phyloP scores from a whole-genome alignment of 2,329 filamentous ascomycete species.

The Bipolaris oryzae region DNA sequence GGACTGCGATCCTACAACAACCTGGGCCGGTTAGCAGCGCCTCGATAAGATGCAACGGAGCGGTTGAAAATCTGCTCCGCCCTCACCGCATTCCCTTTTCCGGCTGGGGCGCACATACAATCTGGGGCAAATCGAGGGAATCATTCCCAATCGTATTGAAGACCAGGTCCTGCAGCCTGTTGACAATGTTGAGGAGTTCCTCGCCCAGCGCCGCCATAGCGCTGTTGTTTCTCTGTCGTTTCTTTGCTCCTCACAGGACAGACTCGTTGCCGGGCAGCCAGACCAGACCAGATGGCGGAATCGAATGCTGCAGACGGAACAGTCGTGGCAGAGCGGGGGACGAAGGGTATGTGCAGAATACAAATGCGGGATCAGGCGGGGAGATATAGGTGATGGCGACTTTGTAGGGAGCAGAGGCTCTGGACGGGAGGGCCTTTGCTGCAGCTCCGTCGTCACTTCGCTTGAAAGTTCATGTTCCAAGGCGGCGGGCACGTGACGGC shows the following conservation, averaged over 20 bases:
- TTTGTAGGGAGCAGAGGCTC: slow-evolving; percentile 28
- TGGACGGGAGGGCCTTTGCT: slow-evolving; percentile 30
- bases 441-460: slow-evolving; percentile 36
- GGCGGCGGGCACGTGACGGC: slow-evolving; percentile 18
- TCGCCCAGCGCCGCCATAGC: slow-evolving; percentile 92
- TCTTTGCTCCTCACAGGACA: slow-evolving; percentile 28
- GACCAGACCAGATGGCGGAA: slow-evolving; percentile 24
- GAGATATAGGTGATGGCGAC: slow-evolving; percentile 16
- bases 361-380: slow-evolving; percentile 12
- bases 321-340: slow-evolving; percentile 11
- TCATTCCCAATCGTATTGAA: slow-evolving; percentile 99
- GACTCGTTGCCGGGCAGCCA: slow-evolving; percentile 32
- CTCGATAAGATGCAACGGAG: slow-evolving; percentile 1
- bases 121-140: slow-evolving; percentile 95
- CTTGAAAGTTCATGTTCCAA: slow-evolving; percentile 26
- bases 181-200: slow-evolving; percentile 92
- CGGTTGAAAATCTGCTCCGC: slow-evolving; percentile 15
- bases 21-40: slow-evolving; percentile 60
- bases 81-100: slow-evolving; percentile 20
- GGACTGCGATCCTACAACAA: slow-evolving; percentile 97
- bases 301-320: slow-evolving; percentile 8
- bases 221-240: slow-evolving; percentile 30
- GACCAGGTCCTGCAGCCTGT: slow-evolving; percentile 97
- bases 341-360: slow-evolving; percentile 8
- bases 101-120: slow-evolving; percentile 72